These are phyloP conservation scores for Oryza glaberrima DNA, from an alignment of 176 grass and related monocot species.

Conservation along the genomic window DNA sequence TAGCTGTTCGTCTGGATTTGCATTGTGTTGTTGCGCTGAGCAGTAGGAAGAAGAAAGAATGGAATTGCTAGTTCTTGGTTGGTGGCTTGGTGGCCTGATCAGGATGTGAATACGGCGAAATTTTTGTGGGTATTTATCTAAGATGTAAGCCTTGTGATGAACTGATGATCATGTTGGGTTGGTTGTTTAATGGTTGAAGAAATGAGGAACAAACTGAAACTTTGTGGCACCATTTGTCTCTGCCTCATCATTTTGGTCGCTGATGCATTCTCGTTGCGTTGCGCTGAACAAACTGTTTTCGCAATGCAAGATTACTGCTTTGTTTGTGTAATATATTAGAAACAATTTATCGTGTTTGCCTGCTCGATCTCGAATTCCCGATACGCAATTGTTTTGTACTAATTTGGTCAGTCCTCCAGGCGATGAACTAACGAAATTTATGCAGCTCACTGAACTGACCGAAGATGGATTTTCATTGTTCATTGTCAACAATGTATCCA, in stretches of 20 bases:
- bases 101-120: conserved; percentile 40
- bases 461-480: no score
- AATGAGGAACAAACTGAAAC: not conserved
- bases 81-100: not conserved
- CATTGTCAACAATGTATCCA: no score
- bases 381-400: no score
- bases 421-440: no score
- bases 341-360: no score
- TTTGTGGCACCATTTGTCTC: not conserved
- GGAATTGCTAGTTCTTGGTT: not conserved
- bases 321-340: no score
- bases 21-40: not conserved
- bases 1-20: not conserved
- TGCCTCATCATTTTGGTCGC: not conserved
- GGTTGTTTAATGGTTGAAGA: not conserved
- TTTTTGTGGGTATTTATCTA: conserved; percentile 25
- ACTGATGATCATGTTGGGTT: not conserved
- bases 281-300: no score
- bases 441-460: no score
- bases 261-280: not conserved
- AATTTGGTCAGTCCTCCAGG: no score
- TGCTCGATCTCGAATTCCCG: no score
- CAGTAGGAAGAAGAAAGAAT: not conserved
- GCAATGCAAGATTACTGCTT: no score
- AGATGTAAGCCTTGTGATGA: conserved; percentile 8